A percentile compares a stretch with the other conserved stretches of the same genome.
Evolutionary conservation across 2,329 filamentous ascomycete species (phyloP).

Genomic region (Diaporthe eres): DNA sequence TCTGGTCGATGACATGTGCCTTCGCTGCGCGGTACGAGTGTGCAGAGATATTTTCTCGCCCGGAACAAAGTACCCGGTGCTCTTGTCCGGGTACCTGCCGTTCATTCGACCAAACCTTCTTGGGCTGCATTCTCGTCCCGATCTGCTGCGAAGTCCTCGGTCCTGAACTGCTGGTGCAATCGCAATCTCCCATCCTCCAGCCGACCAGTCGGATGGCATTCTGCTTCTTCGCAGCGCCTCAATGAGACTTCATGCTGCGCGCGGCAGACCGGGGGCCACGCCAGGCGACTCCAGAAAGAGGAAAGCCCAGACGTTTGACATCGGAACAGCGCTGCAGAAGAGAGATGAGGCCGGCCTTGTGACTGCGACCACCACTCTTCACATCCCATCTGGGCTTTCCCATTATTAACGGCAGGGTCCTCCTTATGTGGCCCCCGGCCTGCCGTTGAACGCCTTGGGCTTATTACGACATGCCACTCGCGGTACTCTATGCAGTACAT

Average conservation of each 20-base stretch:
- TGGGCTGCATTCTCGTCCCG: constrained; percentile 25
- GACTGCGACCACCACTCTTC: constrained; percentile 28
- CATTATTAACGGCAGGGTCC: constrained; percentile 15
- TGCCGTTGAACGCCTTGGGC: constrained; percentile 19
- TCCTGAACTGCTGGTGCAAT: constrained; percentile 27
- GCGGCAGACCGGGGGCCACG: constrained; percentile 23
- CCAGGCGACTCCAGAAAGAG: neutral
- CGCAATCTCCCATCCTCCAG: constrained; percentile 31
- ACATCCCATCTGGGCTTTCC: constrained; percentile 11
- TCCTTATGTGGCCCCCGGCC: constrained; percentile 16
- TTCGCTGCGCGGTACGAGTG: neutral
- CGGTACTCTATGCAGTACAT: neutral
- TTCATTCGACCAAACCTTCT: constrained; percentile 13
- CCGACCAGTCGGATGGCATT: constrained; percentile 31
- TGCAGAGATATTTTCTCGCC: neutral
- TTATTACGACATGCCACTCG: constrained; percentile 8
- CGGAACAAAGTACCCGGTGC: constrained; percentile 2
- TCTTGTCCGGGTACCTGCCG: neutral
- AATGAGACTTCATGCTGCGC: constrained; percentile 14
- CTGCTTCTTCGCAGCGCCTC: constrained; percentile 29
- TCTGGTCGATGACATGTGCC: constrained; percentile 13
- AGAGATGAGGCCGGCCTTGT: constrained; percentile 33
- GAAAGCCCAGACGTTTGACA: neutral
- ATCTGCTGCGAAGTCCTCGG: constrained; percentile 10
- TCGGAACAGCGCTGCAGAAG: constrained; percentile 14